Base-by-base conservation (phyloP, 2,329 filamentous ascomycete species). In the Bertia moriformis region DNA sequence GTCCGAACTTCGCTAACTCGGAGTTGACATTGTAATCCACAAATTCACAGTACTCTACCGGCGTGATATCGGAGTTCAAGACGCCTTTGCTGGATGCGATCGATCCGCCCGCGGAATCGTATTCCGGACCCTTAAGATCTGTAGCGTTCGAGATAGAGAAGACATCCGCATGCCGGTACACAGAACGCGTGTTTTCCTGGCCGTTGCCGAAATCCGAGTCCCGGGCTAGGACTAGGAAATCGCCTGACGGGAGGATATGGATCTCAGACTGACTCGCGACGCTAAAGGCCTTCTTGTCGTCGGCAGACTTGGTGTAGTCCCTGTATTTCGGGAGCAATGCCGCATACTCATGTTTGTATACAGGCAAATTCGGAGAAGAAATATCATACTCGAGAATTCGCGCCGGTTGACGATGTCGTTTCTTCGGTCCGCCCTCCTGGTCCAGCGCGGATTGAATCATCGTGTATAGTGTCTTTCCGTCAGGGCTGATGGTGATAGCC, bases 221-320 rank as follows among this genome's bases (percentile, higher is more conserved):
- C 18, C 79, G 70, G 0, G 78, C 63, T 2, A 86, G 62, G 4
- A 84, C 59, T 5, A 85, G 61, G 56, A 85, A 82, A 47, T 83
- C 75, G 0, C 67, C 70, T 4, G 68, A 61, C 2, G 68, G 69
- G 33, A 84, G 61, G 44, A 71, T 73, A 49, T 78, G 73, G 20
- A 86, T 69, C 51, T 84, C 80, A 1, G 73, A 80, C 54, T 84
- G 78, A 0, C 71, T 71, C 1, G 81, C 78, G 2, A 73, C 68
- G 40, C 65, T 60, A 14, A 64, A 63, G 14, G 63, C 59, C 36
- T 67, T 67, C 39, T 62, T 59, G 12, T 58, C 62, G 4, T 63
- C 63, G 12, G 12, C 17, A n/a, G n/a, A n/a, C 15, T 35, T 15
- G 12, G 32, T 35, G 15, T 35, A 35, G 47, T 74, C 66, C 3